These are phyloP conservation scores for Starmerella riodocensis DNA, from an alignment of 805 yeast species.

Conservation along the genomic window DNA sequence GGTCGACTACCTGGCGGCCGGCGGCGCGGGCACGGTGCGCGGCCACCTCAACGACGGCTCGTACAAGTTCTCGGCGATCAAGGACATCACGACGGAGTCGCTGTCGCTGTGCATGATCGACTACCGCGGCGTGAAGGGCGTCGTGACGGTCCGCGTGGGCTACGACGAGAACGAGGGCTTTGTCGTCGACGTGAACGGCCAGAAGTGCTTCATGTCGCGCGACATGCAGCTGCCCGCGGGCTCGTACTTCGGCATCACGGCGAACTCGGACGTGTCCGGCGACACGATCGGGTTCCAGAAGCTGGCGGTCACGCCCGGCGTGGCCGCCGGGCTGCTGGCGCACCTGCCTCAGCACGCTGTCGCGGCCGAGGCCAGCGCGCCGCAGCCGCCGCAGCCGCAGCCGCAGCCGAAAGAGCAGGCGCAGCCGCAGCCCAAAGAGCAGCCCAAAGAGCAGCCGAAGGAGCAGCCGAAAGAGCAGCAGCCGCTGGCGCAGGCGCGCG, in stretches of 20 bases:
- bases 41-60: slow-evolving; percentile 33
- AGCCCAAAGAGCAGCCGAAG: background rate
- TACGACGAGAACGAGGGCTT: slow-evolving; percentile 25
- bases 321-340: slow-evolving; percentile 11
- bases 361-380: background rate
- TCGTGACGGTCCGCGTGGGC: slow-evolving; percentile 24
- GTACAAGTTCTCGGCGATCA: slow-evolving; percentile 18
- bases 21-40: slow-evolving; percentile 24
- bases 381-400: background rate
- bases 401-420: background rate
- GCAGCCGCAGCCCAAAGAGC: slow-evolving; percentile 1
- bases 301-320: slow-evolving; percentile 11
- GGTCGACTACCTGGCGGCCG: slow-evolving; percentile 25
- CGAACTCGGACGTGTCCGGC: slow-evolving; percentile 19
- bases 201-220: slow-evolving; percentile 27
- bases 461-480: background rate
- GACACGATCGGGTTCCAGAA: slow-evolving; percentile 17
- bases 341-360: slow-evolving; percentile 14
- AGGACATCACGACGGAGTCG: slow-evolving; percentile 25
- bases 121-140: slow-evolving; percentile 26
- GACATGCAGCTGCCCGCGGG: slow-evolving; percentile 26
- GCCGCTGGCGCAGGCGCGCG: background rate
- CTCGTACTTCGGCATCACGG: slow-evolving; percentile 28
- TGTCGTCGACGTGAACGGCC: slow-evolving; percentile 30
- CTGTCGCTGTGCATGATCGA: slow-evolving; percentile 28